Base-by-base conservation (phyloP, 1,284 basidiomycete species). In the Hemileia vastatrix region DNA sequence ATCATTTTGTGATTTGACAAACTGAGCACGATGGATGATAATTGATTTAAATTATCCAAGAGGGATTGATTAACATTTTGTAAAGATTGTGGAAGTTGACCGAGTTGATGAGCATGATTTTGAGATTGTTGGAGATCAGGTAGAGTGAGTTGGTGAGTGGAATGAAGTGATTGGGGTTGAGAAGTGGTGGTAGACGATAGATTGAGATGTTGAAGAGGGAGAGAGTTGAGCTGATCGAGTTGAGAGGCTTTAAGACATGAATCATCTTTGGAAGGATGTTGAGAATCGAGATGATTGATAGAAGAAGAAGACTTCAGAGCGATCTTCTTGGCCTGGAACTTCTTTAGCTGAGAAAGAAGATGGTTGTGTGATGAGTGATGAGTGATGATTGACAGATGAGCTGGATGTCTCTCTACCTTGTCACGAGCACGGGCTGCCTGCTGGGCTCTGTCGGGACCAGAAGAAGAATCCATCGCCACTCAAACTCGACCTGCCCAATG, bases 401-500 rank as follows among this genome's bases (percentile, higher is more conserved):
- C 23, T 52, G 9, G 50, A 52, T 11, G 23, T 13, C 6, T 4
- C 18, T 23, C 6, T 24, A 63, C 60, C 18, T 54, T 44, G 33
- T 63, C 60, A 19, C 56, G 55, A 1, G 60, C 60, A 27, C 60
- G 44, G 23, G 54, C 60, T n/a, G 54, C 60, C 45, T 63, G 55
- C 47, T 63, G 54, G 8, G 54, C 53, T 23, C 60, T 53, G 32
- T 63, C 60, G 21, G 44, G 52, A 19, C 31, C 27, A n/a, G 31
- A n/a, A 27, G 47, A 45, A 52, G 13, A 54, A 6, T 6, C 53
- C 24, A 27, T 23, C 32, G 8, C 21, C 18, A 11, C n/a, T 50
- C n/a, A 19, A n/a, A 47, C 18, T 64, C 67, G 51, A 61, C 51
- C 52, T 63, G 63, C 72, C 65, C 19, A 52, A 95, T 96, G 95